Evolutionary conservation across 2,329 filamentous ascomycete genomes (phyloP), one percentile per base, ranked within the genome.

Genomic region (Ceratocystis diversiconidia): DNA sequence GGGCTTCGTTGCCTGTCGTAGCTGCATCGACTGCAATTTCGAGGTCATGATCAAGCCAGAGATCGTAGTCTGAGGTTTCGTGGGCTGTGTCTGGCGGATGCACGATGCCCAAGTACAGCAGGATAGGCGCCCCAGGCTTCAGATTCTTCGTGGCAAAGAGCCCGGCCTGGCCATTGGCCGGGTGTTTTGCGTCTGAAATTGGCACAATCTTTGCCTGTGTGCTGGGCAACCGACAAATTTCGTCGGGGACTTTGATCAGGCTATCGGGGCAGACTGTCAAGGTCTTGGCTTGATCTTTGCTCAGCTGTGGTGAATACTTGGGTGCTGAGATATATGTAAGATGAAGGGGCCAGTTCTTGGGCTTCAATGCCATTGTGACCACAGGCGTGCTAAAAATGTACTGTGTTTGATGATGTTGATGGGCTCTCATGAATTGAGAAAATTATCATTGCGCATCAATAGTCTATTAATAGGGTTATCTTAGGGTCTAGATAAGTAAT

Each of bases 71-170:
- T 5, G 80, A 82, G 5, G 73, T 74, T 36, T 72, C 70, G 8
- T 65, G 64, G 7, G 66, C 62, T 2, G 66, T 69, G 22, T 70
- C 70, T 1, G 73, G 70, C 17, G 76, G 74, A 73, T 87, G 85
- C 60, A 85, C 75, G 17, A 81, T 74, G 5, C 85, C 85, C 3
- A 86, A 75, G 71, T 87, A 88, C 19, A 80, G 79, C n/a, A 87
- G 70, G 62, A 87, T 78, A 55, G 86, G 79, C 1, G 77, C 74
- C 1, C 81, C 83, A 0, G 84, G 79, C 12, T 75, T 71, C 8
- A 88, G 77, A 64, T 78, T 72, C 6, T 76, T 77, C 1, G 80
- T 74, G 3, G 85, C 83, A 70, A 86, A 86, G 41, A 87, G 80
- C 0, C 85, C 85, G 62, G 71, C 73, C 72, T 87, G 85, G 3